A percentile compares a stretch with the other conserved stretches of the same genome.
Conservation (phyloP, 352 stramenopile species). For the Thraustochytrium sp. region DNA sequence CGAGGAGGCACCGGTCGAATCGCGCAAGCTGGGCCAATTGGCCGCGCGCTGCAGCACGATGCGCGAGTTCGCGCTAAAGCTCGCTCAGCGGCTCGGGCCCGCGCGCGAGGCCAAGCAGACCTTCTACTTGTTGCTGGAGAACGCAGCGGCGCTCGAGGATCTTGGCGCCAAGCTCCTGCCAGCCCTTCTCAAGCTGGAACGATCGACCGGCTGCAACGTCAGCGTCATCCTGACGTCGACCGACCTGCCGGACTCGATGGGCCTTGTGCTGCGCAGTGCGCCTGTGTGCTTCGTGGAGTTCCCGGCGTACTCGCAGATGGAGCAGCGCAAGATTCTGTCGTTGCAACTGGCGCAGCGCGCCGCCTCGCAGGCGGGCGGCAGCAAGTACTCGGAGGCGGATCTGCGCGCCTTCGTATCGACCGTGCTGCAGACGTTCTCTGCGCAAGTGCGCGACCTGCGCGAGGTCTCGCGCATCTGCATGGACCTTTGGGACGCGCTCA, state of each 20-base stretch:
- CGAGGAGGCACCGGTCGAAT: not conserved
- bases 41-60: not conserved
- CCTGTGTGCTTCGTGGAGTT: not conserved
- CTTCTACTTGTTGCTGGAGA: constrained; percentile 19
- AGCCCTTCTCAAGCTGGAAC: not conserved
- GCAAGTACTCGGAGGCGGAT: not conserved
- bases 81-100: not conserved
- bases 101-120: not conserved
- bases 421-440: not conserved
- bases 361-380: not conserved
- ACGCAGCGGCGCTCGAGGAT: not conserved
- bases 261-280: not conserved
- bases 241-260: not conserved
- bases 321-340: not conserved
- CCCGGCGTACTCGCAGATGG: not conserved
- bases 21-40: not conserved
- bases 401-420: not conserved
- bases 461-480: not conserved
- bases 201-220: not conserved
- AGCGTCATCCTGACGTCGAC: not conserved
- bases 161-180: not conserved
- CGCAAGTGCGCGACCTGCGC: not conserved
- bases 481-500: not conserved
- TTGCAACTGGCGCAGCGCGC: not conserved
- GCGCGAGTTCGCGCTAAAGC: not conserved